Evolutionary conservation across 768 basidiomycete species (phyloP).

Genomic region (Russula lepida): DNA sequence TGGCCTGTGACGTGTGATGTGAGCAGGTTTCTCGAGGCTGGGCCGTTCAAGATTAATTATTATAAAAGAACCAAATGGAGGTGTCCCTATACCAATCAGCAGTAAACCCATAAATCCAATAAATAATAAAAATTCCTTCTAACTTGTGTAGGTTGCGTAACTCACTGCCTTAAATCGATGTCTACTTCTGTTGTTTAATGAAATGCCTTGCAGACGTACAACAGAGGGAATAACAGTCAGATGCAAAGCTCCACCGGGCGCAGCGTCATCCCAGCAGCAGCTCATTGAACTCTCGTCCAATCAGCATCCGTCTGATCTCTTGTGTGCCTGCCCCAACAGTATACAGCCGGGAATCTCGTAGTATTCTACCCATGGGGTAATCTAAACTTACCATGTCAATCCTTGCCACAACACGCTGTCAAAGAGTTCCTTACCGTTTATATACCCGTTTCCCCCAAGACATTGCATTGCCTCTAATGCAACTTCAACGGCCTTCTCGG

Average conservation of each 20-base stretch:
- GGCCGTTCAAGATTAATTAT: no score
- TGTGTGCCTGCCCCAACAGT: constrained; percentile 96
- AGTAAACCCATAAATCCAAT: no score
- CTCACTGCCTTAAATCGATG: no score
- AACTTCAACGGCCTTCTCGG: constrained; percentile 87
- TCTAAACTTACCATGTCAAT: constrained; percentile 33
- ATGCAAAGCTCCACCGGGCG: no score
- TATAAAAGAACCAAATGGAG: no score
- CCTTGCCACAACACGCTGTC: not conserved
- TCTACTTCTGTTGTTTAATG: no score
- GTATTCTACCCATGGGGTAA: constrained; percentile 80
- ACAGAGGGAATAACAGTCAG: not conserved
- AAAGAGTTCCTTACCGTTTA: constrained; percentile 54
- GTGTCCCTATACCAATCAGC: no score
- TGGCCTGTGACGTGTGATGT: no score
- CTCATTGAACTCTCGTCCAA: constrained; percentile 87
- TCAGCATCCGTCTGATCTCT: constrained; percentile 90
- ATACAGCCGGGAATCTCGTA: constrained; percentile 83
- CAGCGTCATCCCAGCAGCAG: constrained; percentile 31
- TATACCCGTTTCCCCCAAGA: constrained; percentile 91
- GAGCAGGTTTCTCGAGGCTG: no score
- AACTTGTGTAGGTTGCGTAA: no score
- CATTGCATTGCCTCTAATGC: constrained; percentile 90
- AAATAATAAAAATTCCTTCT: no score
- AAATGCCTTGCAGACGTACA: no score